Base-by-base conservation (phyloP, 2,329 filamentous ascomycete genomes). In the Penicillium decumbens region DNA sequence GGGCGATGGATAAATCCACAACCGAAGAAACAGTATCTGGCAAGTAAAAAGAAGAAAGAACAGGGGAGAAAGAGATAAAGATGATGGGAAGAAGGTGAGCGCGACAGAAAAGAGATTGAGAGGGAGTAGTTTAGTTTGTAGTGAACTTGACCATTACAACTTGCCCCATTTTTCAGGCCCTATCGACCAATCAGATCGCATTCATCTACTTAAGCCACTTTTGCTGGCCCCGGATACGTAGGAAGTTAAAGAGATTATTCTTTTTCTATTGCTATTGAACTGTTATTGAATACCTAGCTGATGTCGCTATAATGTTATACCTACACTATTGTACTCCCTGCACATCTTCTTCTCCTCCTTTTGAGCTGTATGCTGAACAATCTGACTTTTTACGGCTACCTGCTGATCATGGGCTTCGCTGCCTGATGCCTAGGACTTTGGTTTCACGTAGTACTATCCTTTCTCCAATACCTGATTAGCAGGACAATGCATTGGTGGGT, bases 91-190 rank as follows among this genome's bases (percentile, higher is more conserved):
- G 41, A 25, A 41, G 49, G 29, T 20, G 41, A 39, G 44, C 37
- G 41, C 37, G 33, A 51, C 32, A 42, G 47, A 40, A 40, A 55
- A 61, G 57, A 61, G 55, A 61, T 60, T 60, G 59, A 60, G 50
- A 49, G 45, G 47, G 53, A 46, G 44, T 50, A 49, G 49, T 54
- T 62, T 61, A 59, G 53, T 58, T 60, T 62, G 54, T 55, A 54
- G 33, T 27, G 13, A 28, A 28, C 32, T 46, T 30, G 54, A 50
- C 46, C 51, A 51, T 46, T 52, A 47, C 48, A 50, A 38, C 47
- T 25, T 18, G 47, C 27, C 45, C 51, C 54, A 54, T 51, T 47
- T 15, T 9, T 15, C n/a, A 12, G 12, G 35, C 18, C 32, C 4
- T 9, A 3, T 15, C 13, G 6, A 1, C 54, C 54, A 56, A 56